Evolutionary conservation across 1,284 basidiomycete genomes (phyloP), one percentile per base, ranked within the genome.

Genomic region (Lentinula novae-zelandiae): DNA sequence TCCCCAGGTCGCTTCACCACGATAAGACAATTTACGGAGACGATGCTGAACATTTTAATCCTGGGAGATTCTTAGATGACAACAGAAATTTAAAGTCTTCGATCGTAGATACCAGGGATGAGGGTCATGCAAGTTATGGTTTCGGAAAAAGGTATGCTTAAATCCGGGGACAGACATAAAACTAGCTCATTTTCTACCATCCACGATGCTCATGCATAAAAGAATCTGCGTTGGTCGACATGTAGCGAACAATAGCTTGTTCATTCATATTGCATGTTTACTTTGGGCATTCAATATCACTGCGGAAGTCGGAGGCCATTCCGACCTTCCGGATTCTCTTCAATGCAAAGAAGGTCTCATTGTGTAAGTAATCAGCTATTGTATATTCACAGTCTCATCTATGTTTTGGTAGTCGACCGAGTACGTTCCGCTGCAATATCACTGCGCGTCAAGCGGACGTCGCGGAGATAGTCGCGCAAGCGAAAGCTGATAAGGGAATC

Each of bases 91-190:
- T 64, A 40, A 53, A 49, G 13, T 40, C 60, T 5, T 36, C 60
- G 6, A 12, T 53, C 36, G 22, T 44, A 12, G 64, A 63, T 42
- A 63, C 63, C 22, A 60, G 65, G 38, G 64, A 64, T 7, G 66
- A 67, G 57, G 53, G 62, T 12, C 67, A 67, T 49, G 59, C 63
- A 36, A 62, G 65, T 5, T 68, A 58, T 51, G 66, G 64, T 4
- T 67, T 67, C 46, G 64, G 67, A 3, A 42, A 60, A 12, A 54
- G 65, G 66, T 65, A 17, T 17, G 53, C 58, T 22, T 8, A 7
- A 5, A 20, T 5, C n/a, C 8, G 15, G 4, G 13, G n/a, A 12
- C 31, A 15, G 3, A 8, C 15, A 52, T 3, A 20, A 20, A 20
- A 2, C 10, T 17, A 38, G 12, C 36, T 9, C 12, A 8, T 38